These are phyloP conservation scores for Entonaema liquescens DNA, from an alignment of 495 filamentous ascomycete genomes.

Conservation along the genomic window DNA sequence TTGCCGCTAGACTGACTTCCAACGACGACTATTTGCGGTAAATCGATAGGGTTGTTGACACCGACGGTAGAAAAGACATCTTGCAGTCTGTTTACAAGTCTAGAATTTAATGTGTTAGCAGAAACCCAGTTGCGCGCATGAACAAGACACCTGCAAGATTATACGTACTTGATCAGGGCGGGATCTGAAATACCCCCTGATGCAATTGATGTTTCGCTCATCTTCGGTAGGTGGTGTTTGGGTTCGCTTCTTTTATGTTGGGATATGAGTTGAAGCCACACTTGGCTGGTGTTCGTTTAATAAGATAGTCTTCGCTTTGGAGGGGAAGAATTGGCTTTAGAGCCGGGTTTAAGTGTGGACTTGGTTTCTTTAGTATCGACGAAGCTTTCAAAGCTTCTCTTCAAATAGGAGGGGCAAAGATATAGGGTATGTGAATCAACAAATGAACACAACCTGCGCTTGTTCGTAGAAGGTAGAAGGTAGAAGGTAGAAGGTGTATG, in stretches of 20 bases:
- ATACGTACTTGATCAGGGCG: constrained; percentile 64
- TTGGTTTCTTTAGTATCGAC: constrained; percentile 14
- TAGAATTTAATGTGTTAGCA: constrained; percentile 51
- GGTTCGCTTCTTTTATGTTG: constrained; percentile 7
- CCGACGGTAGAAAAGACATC: constrained; percentile 99
- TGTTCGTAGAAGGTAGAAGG: no score
- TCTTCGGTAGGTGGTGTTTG: constrained; percentile 23
- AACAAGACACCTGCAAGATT: constrained; percentile 43
- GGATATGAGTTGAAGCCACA: constrained; percentile 15
- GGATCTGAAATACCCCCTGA: constrained; percentile 67
- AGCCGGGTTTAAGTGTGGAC: constrained; percentile 11
- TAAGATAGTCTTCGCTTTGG: constrained; percentile 6
- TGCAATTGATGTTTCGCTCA: constrained; percentile 49
- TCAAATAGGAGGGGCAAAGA: constrained; percentile 3
- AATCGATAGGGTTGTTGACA: constrained; percentile 98
- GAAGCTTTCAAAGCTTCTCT: background rate
- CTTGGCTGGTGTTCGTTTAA: constrained; percentile 1
- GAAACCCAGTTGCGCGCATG: constrained; percentile 23
- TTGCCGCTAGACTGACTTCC: constrained; percentile 99
- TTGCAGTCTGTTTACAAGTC: constrained; percentile 98
- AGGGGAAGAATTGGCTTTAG: constrained; percentile 18
- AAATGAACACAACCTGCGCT: constrained; percentile 33
- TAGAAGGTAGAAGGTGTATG: constrained; percentile 15
- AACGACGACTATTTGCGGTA: constrained; percentile 98
- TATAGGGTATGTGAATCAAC: constrained; percentile 28